Evolutionary conservation across 2,329 filamentous ascomycete genomes (phyloP).

Genomic region (Fusarium piperis): DNA sequence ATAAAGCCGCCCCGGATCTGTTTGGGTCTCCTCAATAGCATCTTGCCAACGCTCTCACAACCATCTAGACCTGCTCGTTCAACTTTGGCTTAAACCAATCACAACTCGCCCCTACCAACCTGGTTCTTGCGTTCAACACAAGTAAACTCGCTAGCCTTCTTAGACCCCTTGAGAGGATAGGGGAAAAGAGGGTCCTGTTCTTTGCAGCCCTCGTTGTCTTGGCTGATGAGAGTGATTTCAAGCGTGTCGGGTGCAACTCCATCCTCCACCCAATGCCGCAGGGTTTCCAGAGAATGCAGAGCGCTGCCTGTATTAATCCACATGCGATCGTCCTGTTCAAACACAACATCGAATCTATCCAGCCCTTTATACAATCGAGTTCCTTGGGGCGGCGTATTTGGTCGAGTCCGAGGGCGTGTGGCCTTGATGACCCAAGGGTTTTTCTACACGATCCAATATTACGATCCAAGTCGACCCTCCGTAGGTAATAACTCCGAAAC

Average conservation of each 20-base stretch:
- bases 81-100: background rate
- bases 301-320: background rate
- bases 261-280: slow-evolving; percentile 4
- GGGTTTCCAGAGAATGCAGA: background rate
- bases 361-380: background rate
- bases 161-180: background rate
- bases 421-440: background rate
- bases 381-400: background rate
- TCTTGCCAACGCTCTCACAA: background rate
- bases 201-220: background rate
- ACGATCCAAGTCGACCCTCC: background rate
- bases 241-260: background rate
- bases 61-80: background rate
- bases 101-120: background rate
- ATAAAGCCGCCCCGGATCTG: background rate
- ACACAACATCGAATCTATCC: background rate
- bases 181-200: background rate
- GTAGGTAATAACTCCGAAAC: background rate
- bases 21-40: background rate
- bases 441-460: background rate
- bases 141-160: background rate
- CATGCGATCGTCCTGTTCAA: background rate
- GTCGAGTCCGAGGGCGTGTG: background rate
- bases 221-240: background rate
- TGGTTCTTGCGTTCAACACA: background rate